Base-by-base conservation (phyloP, 192 early-diverging fungal genomes). In the Podila clonocystis region DNA sequence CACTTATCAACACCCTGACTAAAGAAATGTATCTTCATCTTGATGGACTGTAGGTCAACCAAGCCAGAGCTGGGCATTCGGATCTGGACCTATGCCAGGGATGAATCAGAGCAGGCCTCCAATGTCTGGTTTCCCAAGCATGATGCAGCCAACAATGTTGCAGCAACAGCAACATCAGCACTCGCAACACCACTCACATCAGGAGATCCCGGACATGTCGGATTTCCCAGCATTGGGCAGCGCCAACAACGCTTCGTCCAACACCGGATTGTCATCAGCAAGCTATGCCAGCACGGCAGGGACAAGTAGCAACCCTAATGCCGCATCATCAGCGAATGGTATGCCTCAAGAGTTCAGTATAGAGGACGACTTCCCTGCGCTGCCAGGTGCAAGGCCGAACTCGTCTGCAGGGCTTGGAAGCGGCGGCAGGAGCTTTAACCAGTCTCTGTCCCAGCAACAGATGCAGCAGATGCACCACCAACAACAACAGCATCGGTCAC, bases 211-310 rank as follows among this genome's bases (percentile, higher is more conserved):
- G 6, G 79, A 82, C 68, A 78, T 82, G 75, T 82, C 79, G 26
- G 84, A 85, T 65, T 85, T 85, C 50, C 84, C 84, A 24, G 84
- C 84, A 38, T 73, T 85, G 70, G 84, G 84, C 50, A 83, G 79
- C 66, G 57, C 64, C 28, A 83, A 83, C 50, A 82, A 74, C 70
- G 52, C 76, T n/a, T 68, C 84, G 22, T 70, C 82, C 15, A 75
- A 76, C 68, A 57, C 80, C 41, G 71, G 83, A 57, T 52, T 82
- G 71, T 62, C 80, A 52, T 59, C 70, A 64, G 70, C 75, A 74
- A 79, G 78, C 50, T 82, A 80, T 77, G 83, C 85, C 6, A 83
- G 64, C 36, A 85, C 84, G 48, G 84, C 84, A 45, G 74, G 78
- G 30, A 85, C 73, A 11, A 52, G 70, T 24, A 45, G 63, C 24